Evolutionary conservation across 2,329 filamentous ascomycete genomes (phyloP), one percentile per base, ranked within the genome.

Genomic region (Venturia carpophila): DNA sequence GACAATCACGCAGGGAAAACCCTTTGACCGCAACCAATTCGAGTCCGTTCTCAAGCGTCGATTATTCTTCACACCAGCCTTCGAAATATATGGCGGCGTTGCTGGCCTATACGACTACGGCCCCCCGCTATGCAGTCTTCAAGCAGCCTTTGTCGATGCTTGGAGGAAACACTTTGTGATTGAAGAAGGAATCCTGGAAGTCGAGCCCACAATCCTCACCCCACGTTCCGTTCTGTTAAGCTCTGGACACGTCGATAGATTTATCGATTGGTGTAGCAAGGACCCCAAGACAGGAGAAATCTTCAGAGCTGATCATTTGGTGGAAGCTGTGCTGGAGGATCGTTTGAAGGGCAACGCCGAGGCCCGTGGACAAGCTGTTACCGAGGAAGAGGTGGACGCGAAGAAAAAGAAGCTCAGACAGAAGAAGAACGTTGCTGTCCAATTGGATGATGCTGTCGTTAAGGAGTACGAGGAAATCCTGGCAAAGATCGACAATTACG

Each of bases 211-310:
- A 47, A 94, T 93, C 79, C 79, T 99, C 73, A 99, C 94, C 49
- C 94, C 94, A 42, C 87, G 94, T 72, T 90, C 94, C 60, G 91
- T 99, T 45, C 85, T 99, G 73, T 96, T 97, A 84, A 96, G 93
- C 3, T 79, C 77, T 76, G 94, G 94, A 69, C 94, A 99, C 79
- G 94, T 97, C 69, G 93, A 97, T 77, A 58, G 39, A 7, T 64
- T 64, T n/a, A 60, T 27, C 27, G 63, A 97, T 77, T 97, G 90
- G 91, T 97, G 97, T 92, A 96, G 91, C 87, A 96, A 96, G 79
- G 94, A 99, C 77, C 91, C 93, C 68, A 95, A 96, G 83, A 96
- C 89, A 72, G 94, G 94, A 75, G 94, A 99, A 77, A 96, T 97
- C 73, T 87, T 99, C 75, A 87, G 94, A 71, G 92, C 94, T 66